A percentile compares a stretch with the other conserved stretches of the same genome.
Evolutionary conservation across 2,329 filamentous ascomycete genomes (phyloP).

Genomic region (Colletotrichum sp.): DNA sequence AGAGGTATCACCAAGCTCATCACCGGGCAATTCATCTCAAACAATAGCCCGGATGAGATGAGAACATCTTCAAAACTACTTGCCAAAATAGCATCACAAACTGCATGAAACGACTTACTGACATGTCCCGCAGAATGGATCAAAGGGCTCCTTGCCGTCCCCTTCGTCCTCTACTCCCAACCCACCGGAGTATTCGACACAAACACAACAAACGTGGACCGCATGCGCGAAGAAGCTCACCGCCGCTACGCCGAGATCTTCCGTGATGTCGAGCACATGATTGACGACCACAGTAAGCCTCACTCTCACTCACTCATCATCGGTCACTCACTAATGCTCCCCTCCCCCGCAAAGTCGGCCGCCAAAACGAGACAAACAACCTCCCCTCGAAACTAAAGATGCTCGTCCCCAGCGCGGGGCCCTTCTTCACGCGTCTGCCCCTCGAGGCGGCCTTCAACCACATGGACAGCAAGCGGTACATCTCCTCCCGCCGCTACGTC

Average conservation of each 20-base stretch:
- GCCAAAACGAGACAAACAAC: conserved; percentile 68
- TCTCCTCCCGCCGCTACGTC: conserved; percentile 90
- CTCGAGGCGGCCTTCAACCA: conserved; percentile 91
- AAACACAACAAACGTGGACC: conserved; percentile 66
- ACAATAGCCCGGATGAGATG: neutral
- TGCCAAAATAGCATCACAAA: neutral
- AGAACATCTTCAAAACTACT: neutral
- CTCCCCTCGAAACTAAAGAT: conserved; percentile 90
- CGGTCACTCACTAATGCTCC: neutral
- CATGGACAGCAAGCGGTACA: conserved; percentile 85
- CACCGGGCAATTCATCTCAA: neutral
- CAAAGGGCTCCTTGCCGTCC: conserved; percentile 91
- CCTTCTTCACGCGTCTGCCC: conserved; percentile 88
- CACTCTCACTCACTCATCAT: neutral
- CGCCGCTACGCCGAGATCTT: conserved; percentile 94
- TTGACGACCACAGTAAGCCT: conserved; percentile 83
- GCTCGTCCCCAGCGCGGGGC: conserved; percentile 88
- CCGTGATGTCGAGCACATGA: conserved; percentile 88
- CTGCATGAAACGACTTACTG: neutral
- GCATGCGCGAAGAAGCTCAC: conserved; percentile 82
- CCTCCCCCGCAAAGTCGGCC: conserved; percentile 59
- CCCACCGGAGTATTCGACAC: conserved; percentile 85
- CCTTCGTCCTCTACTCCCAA: conserved; percentile 95
- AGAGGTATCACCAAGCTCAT: neutral
- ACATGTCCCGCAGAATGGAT: conserved; percentile 76